Base-by-base conservation (phyloP, 208 protist species). In the Trypanosoma cruzi region DNA sequence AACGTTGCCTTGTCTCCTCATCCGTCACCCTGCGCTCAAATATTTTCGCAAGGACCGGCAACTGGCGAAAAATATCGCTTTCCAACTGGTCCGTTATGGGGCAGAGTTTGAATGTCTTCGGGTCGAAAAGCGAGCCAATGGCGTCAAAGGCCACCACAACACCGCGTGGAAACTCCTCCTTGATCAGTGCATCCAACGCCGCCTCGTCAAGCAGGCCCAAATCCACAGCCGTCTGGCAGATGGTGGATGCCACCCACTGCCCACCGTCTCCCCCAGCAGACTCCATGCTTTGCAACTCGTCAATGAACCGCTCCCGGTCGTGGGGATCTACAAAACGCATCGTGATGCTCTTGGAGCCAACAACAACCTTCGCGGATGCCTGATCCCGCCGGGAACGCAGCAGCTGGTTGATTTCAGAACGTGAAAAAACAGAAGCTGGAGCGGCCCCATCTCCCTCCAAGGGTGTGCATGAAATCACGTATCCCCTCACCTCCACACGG, bases 11-110 rank as follows among this genome's bases (percentile, higher is more conserved):
- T 42, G 88, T 88, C 58, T 87, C 84, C 48, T 62, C 78, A 65
- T 88, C 77, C 49, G 80, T 78, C 28, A 93, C 90, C 61, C 74
- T 62, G 5, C 73, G 52, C 63, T 73, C 74, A 54, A 91, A 92
- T 60, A 93, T 77, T 34, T 75, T 80, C 5, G 90, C 90, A 13
- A 95, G 79, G 24, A 87, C 60, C 0, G 90, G 90, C 62, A 92
- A 79, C 68, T 95, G 87, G 18, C 90, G 82, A 53, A 95, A 60
- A 24, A 95, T 74, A 69, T 95, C 90, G 60, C 79, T 92, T 49
- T 89, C 85, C 68, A 91, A 75, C 63, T 90, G 83, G 69, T 95
- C 87, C 26, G 90, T 95, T 31, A 95, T 84, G 18, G 84, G 85
- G 61, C 69, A 73, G 24, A 95, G 73, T 52, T 84, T 79, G 36